Conservation (phyloP, 2,329 filamentous ascomycete species). For the Trichoderma gracile region DNA sequence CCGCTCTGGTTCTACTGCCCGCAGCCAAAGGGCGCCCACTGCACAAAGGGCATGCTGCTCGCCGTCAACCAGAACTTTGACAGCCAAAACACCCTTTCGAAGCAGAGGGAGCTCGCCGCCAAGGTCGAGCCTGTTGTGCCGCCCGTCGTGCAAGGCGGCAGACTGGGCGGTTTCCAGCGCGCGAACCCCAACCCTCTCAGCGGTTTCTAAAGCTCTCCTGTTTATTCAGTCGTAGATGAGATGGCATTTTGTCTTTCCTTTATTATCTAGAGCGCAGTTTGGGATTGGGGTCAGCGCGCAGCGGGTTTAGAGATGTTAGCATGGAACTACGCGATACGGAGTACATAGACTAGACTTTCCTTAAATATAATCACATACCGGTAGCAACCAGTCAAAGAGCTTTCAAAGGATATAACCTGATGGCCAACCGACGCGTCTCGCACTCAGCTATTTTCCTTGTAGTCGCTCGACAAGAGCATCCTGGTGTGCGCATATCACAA, state of each 20-base stretch:
- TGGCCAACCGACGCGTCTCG: too few relatives aligned
- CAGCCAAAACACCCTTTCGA: slow-evolving; percentile 40
- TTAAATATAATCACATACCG: neutral
- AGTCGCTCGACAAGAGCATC: too few relatives aligned
- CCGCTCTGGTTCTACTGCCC: slow-evolving; percentile 64
- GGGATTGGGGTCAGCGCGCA: neutral
- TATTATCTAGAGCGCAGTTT: neutral
- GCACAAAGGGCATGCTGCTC: slow-evolving; percentile 55
- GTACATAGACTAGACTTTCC: slow-evolving; percentile 17
- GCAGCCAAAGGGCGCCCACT: slow-evolving; percentile 55
- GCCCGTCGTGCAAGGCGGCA: slow-evolving; percentile 39
- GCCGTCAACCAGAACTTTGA: slow-evolving; percentile 52
- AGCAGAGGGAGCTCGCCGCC: slow-evolving; percentile 42
- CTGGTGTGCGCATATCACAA: too few relatives aligned
- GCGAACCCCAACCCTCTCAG: slow-evolving; percentile 45
- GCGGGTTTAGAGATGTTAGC: neutral
- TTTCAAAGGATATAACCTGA: neutral
- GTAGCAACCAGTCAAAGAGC: neutral
- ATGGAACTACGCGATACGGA: neutral
- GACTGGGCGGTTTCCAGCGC: neutral
- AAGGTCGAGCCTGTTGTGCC: slow-evolving; percentile 37
- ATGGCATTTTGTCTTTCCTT: neutral
- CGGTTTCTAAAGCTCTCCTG: slow-evolving; percentile 35
- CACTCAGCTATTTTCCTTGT: too few relatives aligned
- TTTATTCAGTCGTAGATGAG: neutral